Evolutionary conservation across 176 grass and related monocot genomes (phyloP).

Genomic region (Tillandsia fasciculata): DNA sequence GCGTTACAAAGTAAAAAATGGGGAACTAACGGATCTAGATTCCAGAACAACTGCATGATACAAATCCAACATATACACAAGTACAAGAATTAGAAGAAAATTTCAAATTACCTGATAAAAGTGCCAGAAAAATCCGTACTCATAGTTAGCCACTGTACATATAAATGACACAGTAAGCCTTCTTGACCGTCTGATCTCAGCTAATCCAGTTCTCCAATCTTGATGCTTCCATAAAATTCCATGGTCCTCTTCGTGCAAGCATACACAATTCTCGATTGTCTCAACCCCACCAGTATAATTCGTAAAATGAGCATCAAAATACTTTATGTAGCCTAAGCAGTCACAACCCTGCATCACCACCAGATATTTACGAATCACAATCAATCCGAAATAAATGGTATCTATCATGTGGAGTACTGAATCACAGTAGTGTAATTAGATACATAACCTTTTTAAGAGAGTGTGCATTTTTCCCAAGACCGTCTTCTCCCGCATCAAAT

Average conservation of each 20-base stretch:
- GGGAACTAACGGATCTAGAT: too few relatives aligned
- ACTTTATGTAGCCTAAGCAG: constrained; percentile 95
- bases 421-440: constrained; percentile 6
- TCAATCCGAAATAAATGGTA: constrained; percentile 11
- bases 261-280: constrained; percentile 99
- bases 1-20: too few relatives aligned
- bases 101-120: constrained; percentile 74
- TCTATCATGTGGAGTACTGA: constrained; percentile 2
- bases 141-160: constrained; percentile 98
- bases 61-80: constrained; percentile 13
- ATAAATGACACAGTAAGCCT: constrained; percentile 98
- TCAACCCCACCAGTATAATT: constrained; percentile 93
- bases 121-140: constrained; percentile 99
- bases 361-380: background rate
- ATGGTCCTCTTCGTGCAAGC: constrained; percentile 97
- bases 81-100: background rate
- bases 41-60: background rate
- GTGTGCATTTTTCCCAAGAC: constrained; percentile 97
- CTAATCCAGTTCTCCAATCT: constrained; percentile 98
- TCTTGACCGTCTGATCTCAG: constrained; percentile 94
- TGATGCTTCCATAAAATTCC: constrained; percentile 99
- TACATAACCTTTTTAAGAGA: constrained; percentile 83
- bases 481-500: constrained; percentile 99
- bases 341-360: constrained; percentile 69
- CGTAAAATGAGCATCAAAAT: constrained; percentile 99